Conservation (phyloP, 352 stramenopile species). For the Pythium myriotylum region DNA sequence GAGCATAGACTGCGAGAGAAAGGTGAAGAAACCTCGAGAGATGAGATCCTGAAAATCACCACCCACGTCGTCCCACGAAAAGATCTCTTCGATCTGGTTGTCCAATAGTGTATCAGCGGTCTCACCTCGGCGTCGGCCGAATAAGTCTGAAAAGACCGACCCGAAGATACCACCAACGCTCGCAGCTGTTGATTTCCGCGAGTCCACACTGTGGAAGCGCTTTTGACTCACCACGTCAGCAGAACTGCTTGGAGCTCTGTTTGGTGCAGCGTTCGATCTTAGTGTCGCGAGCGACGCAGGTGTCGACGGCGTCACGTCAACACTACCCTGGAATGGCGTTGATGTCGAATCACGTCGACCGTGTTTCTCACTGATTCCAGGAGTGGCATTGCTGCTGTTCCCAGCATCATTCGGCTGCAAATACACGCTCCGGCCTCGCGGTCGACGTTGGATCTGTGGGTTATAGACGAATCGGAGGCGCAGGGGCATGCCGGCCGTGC, state of each 20-base stretch:
- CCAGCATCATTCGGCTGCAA: conserved; percentile 4
- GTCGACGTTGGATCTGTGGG: conserved; percentile 44
- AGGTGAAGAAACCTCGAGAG: conserved; percentile 70
- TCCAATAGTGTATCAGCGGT: conserved; percentile 45
- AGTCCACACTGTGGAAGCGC: conserved; percentile 62
- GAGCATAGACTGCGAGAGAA: conserved; percentile 46
- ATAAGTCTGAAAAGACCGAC: conserved; percentile 71
- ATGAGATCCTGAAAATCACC: conserved; percentile 61
- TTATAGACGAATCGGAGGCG: conserved; percentile 72
- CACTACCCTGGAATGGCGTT: conserved; percentile 20
- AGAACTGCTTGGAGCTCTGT: conserved; percentile 18
- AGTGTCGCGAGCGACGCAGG: conserved; percentile 11
- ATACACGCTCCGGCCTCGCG: conserved; percentile 27
- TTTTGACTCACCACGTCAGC: conserved; percentile 15
- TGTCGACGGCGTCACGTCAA: conserved; percentile 10
- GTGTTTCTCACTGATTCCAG: conserved; percentile 26
- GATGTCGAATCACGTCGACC: conserved; percentile 8
- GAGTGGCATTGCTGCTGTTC: not conserved
- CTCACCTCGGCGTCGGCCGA: conserved; percentile 60
- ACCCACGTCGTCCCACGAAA: conserved; percentile 74
- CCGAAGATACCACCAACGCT: conserved; percentile 45
- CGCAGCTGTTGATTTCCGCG: conserved; percentile 35
- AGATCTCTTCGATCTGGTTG: conserved; percentile 50
- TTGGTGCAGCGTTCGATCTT: conserved; percentile 1
- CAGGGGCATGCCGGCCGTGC: conserved; percentile 49